phyloP scores from a whole-genome alignment of 352 stramenopile genomes.

The Detonula confervacea region DNA sequence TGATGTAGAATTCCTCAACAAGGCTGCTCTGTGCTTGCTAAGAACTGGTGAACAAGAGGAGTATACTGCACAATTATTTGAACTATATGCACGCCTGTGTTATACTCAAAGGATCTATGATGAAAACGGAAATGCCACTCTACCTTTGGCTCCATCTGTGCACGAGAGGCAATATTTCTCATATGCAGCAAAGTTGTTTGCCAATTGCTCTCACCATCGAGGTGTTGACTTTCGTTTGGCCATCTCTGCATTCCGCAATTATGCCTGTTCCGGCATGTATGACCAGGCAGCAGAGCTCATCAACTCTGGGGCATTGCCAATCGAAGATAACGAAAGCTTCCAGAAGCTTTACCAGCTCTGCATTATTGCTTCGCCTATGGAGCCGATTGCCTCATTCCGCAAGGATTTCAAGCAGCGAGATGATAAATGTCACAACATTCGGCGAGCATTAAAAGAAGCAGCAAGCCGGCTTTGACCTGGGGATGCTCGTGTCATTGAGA shows the following conservation, averaged over 20 bases:
- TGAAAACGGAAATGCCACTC: slow-evolving; percentile 12
- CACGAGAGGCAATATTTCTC: slow-evolving; percentile 58
- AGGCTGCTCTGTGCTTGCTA: slow-evolving; percentile 56
- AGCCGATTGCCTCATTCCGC: slow-evolving; percentile 16
- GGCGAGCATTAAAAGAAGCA: background rate
- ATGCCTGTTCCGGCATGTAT: slow-evolving; percentile 21
- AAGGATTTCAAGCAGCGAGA: slow-evolving; percentile 7
- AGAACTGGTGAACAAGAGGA: slow-evolving; percentile 44
- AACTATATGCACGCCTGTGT: slow-evolving; percentile 44
- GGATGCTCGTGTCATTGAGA: too few species aligned
- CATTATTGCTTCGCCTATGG: background rate
- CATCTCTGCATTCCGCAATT: slow-evolving; percentile 20
- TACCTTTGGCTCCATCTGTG: slow-evolving; percentile 31
- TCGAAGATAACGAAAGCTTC: slow-evolving; percentile 11
- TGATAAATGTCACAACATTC: background rate
- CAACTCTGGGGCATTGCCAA: slow-evolving; percentile 4
- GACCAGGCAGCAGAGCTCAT: slow-evolving; percentile 15
- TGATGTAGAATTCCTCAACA: slow-evolving; percentile 59
- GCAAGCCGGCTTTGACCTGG: background rate
- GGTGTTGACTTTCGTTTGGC: background rate
- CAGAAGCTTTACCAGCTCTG: slow-evolving; percentile 12
- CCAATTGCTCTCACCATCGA: slow-evolving; percentile 1
- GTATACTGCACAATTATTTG: slow-evolving; percentile 52
- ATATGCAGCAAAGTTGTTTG: slow-evolving; percentile 49
- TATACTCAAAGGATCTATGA: slow-evolving; percentile 36